phyloP scores from a whole-genome alignment of 2,329 filamentous ascomycete genomes.

The Trichoderma guizhouense region DNA sequence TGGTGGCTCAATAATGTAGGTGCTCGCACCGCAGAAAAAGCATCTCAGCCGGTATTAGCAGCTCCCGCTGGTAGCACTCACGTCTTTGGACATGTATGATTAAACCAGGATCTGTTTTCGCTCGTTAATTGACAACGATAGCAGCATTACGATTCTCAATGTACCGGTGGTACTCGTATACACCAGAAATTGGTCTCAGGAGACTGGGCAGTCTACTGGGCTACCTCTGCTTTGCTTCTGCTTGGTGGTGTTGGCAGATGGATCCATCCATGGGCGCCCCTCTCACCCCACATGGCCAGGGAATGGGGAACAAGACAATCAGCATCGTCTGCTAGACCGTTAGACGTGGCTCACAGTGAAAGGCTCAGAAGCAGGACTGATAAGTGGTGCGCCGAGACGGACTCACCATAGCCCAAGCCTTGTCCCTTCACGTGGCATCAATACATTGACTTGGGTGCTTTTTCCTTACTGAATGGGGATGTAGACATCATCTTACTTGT shows the following conservation, averaged over 20 bases:
- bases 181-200: not conserved
- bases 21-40: not conserved
- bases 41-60: not conserved
- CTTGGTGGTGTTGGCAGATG: not conserved
- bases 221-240: not conserved
- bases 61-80: not conserved
- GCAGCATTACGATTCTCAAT: not conserved
- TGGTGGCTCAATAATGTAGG: not conserved
- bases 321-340: not conserved
- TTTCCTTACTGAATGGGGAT: not conserved
- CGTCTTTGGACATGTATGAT: not conserved
- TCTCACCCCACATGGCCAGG: not conserved
- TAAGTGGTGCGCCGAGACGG: not conserved
- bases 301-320: not conserved
- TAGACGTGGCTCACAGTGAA: slow-evolving; percentile 8
- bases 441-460: not conserved
- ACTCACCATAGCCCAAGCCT: not conserved
- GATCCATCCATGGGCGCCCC: not conserved
- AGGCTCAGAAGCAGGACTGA: not conserved
- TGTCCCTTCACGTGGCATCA: slow-evolving; percentile 1
- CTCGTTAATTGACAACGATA: not conserved
- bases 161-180: not conserved
- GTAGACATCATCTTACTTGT: not conserved
- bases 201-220: not conserved
- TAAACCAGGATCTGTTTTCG: not conserved